Base-by-base conservation (phyloP, 208 protist genomes). In the Leishmania mexicana region DNA sequence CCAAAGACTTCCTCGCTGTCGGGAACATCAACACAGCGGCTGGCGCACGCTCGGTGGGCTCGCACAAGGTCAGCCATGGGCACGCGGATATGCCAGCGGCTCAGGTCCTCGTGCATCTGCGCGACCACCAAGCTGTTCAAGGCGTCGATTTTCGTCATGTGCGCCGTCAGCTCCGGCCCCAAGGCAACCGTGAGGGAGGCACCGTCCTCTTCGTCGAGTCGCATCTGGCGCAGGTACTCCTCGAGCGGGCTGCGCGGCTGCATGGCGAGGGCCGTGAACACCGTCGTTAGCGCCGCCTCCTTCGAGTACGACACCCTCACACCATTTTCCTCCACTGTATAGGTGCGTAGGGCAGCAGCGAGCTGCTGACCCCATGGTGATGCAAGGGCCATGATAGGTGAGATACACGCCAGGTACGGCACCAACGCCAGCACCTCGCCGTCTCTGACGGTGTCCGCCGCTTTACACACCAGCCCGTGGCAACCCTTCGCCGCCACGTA, bases 21-120 rank as follows among this genome's bases (percentile, higher is more conserved):
- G 3, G 91, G 90, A 2, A 95, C 83, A 75, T 96, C 93, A 73
- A 94, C 84, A 68, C 93, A 96, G 58, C 93, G 88, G 70, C 90
- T 95, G 58, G 89, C 89, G 77, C 93, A 96, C 13, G 92, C 74
- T 31, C 57, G 75, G 71, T 95, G 86, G 3, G 93, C 93, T 8
- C 76, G 78, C 49, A 81, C 31, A 71, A 96, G 87, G 60, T 81
- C 67, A 2, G 64, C 75, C 60, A 86, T 24, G 4, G 84, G 62
- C n/a, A 94, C 75, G 21, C 62, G 31, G 28, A 86, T 73, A 38
- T 85, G 88, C 51, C 45, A 51, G 51, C 42, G 38, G 2, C 75
- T 51, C 28, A 86, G 70, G 49, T 85, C 85, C 5, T 28, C 57
- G 45, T 83, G 83, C 40, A 86, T 86, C 35, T 78, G 78, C 35